Evolutionary conservation across 1,284 basidiomycete species (phyloP).

Genomic region (Trichosporon sp.): DNA sequence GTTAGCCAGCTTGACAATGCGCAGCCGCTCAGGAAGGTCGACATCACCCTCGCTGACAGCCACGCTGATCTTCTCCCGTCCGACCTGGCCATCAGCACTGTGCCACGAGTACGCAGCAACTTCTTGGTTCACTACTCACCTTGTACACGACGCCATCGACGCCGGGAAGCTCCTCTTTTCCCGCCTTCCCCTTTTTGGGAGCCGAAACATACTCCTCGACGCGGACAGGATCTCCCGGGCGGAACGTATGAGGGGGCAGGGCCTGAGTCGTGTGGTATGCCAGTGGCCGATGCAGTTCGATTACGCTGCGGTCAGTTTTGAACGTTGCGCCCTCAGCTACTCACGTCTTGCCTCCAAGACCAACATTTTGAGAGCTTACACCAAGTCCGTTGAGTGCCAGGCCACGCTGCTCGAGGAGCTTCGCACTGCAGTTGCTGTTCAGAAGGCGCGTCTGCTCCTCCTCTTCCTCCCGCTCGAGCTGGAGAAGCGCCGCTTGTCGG

Average conservation of each 20-base stretch:
- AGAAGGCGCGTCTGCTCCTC: constrained; percentile 73
- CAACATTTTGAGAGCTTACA: constrained; percentile 65
- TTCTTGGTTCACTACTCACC: constrained; percentile 45
- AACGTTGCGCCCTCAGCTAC: constrained; percentile 25
- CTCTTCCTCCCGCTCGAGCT: constrained; percentile 72
- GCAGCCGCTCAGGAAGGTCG: constrained; percentile 75
- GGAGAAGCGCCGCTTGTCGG: constrained; percentile 65
- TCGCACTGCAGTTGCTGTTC: constrained; percentile 76
- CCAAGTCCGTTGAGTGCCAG: constrained; percentile 68
- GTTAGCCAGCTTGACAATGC: constrained; percentile 82
- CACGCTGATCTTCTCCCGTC: constrained; percentile 69
- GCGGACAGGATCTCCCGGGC: constrained; percentile 75
- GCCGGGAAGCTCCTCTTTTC: constrained; percentile 33
- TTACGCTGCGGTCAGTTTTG: constrained; percentile 55
- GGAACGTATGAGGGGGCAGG: constrained; percentile 80
- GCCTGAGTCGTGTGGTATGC: constrained; percentile 67
- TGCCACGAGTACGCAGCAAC: constrained; percentile 10
- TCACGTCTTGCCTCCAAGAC: constrained; percentile 85
- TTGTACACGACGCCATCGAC: constrained; percentile 79
- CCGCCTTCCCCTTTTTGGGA: constrained; percentile 53
- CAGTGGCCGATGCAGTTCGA: constrained; percentile 77
- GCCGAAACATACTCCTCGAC: constrained; percentile 64
- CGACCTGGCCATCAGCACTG: constrained; percentile 56
- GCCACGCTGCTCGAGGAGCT: constrained; percentile 80
- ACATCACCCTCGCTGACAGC: constrained; percentile 66